phyloP scores from a whole-genome alignment of 208 protist genomes.

The Crithidia expoeki region DNA sequence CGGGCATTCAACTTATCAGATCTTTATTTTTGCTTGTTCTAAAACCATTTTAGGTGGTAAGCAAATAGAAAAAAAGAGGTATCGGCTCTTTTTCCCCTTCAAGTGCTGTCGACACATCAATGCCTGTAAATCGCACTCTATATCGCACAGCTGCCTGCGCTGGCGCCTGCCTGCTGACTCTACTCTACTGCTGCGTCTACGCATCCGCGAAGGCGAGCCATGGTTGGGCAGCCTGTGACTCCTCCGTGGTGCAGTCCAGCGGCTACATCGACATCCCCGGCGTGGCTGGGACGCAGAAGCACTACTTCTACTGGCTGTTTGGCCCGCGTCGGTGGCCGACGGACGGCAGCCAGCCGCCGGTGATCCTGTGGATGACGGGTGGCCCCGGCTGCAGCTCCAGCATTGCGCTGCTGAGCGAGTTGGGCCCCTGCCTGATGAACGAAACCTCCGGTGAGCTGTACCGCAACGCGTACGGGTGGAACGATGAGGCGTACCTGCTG shows the following conservation, averaged over 20 bases:
- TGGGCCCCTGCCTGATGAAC: slow-evolving; percentile 77
- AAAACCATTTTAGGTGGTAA: too few relatives aligned
- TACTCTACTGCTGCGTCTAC: too few relatives aligned
- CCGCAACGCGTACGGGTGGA: slow-evolving; percentile 84
- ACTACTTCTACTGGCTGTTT: slow-evolving; percentile 94
- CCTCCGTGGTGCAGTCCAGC: slow-evolving; percentile 67
- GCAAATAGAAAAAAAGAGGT: too few relatives aligned
- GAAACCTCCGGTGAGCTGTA: slow-evolving; percentile 42
- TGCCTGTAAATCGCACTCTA: too few relatives aligned
- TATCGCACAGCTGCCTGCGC: too few relatives aligned
- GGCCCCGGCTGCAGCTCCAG: slow-evolving; percentile 89
- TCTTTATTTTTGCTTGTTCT: too few relatives aligned
- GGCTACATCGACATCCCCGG: slow-evolving; percentile 83
- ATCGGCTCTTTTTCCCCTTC: too few relatives aligned
- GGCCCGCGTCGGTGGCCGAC: slow-evolving; percentile 41
- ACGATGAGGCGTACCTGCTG: slow-evolving; percentile 76
- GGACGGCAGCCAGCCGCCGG: slow-evolving; percentile 42
- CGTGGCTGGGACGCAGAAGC: slow-evolving; percentile 32
- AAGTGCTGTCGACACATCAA: too few relatives aligned
- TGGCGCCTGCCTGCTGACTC: too few relatives aligned
- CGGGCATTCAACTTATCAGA: too few relatives aligned
- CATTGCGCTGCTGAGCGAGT: slow-evolving; percentile 73
- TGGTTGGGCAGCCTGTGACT: slow-evolving; percentile 54
- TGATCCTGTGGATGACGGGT: slow-evolving; percentile 92
- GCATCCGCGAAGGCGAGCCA: too few relatives aligned